Evolutionary conservation across 2,329 filamentous ascomycete species (phyloP).

Genomic region (Ophiostoma quercus): DNA sequence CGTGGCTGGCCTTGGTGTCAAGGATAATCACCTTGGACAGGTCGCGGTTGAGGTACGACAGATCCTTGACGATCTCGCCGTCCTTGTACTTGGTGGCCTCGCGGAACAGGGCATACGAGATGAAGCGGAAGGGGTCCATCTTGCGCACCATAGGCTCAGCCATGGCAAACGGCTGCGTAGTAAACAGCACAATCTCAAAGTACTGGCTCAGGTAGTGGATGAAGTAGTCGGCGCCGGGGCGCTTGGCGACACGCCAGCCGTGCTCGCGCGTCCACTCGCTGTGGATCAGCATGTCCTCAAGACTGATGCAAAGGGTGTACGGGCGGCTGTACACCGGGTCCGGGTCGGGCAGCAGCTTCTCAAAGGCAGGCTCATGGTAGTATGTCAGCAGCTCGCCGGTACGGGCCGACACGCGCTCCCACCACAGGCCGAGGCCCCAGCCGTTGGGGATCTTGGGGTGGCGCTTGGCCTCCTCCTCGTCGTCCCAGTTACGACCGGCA

Average conservation of each 20-base stretch:
- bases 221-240: slow-evolving; percentile 95
- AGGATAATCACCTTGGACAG: slow-evolving; percentile 92
- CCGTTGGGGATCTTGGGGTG: slow-evolving; percentile 73
- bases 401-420: slow-evolving; percentile 71
- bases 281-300: slow-evolving; percentile 92
- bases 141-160: slow-evolving; percentile 87
- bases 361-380: slow-evolving; percentile 93
- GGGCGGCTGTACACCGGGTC: slow-evolving; percentile 76
- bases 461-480: slow-evolving; percentile 62
- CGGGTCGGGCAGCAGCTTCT: slow-evolving; percentile 80
- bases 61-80: slow-evolving; percentile 95
- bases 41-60: slow-evolving; percentile 96
- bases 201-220: slow-evolving; percentile 94
- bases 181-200: slow-evolving; percentile 96
- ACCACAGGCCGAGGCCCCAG: slow-evolving; percentile 71
- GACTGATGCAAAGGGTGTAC: slow-evolving; percentile 84
- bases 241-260: slow-evolving; percentile 91
- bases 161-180: slow-evolving; percentile 74
- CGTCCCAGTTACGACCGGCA: slow-evolving; percentile 84
- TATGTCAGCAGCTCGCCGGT: slow-evolving; percentile 73
- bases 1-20: slow-evolving; percentile 77
- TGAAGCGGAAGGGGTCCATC: slow-evolving; percentile 89
- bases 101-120: slow-evolving; percentile 89
- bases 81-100: slow-evolving; percentile 97
- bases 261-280: slow-evolving; percentile 92